Percentiles rank a stretch among this genome's conserved stretches.
phyloP scores from a whole-genome alignment of 1,139 yeast genomes.

The Suhomyces bribrorum region DNA sequence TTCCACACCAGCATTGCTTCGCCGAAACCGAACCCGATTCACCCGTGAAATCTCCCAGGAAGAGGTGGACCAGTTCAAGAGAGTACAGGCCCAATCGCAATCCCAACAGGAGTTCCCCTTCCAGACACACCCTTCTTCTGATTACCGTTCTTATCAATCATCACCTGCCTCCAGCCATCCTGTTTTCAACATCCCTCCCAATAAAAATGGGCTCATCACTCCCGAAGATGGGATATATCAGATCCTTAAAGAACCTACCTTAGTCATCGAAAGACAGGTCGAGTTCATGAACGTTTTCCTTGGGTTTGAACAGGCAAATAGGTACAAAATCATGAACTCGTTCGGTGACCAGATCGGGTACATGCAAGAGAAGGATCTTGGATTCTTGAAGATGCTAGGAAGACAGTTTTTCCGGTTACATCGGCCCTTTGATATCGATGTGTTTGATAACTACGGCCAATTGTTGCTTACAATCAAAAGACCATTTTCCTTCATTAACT shows the following conservation, averaged over 20 bases:
- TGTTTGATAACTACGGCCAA: conserved; percentile 71
- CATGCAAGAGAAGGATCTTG: conserved; percentile 78
- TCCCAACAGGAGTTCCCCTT: conserved; percentile 30
- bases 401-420: conserved; percentile 82
- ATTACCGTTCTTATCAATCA: conserved; percentile 18
- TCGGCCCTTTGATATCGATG: conserved; percentile 83
- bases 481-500: conserved; percentile 85
- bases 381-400: conserved; percentile 65
- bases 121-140: conserved; percentile 30
- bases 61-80: conserved; percentile 30
- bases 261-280: conserved; percentile 82
- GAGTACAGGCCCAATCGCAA: conserved; percentile 20
- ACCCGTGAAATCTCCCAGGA: conserved; percentile 42
- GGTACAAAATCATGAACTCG: conserved; percentile 71
- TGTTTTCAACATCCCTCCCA: conserved; percentile 38
- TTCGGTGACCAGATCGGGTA: conserved; percentile 75
- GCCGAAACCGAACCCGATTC: conserved; percentile 27
- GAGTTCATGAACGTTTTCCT: conserved; percentile 84
- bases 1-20: conserved; percentile 9
- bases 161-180: conserved; percentile 31
- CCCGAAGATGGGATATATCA: conserved; percentile 57
- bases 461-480: conserved; percentile 69
- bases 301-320: conserved; percentile 90
- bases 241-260: conserved; percentile 71
- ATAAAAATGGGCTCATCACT: conserved; percentile 51